Evolutionary conservation across 768 basidiomycete genomes (phyloP).

Genomic region (Butyriboletus loyo): DNA sequence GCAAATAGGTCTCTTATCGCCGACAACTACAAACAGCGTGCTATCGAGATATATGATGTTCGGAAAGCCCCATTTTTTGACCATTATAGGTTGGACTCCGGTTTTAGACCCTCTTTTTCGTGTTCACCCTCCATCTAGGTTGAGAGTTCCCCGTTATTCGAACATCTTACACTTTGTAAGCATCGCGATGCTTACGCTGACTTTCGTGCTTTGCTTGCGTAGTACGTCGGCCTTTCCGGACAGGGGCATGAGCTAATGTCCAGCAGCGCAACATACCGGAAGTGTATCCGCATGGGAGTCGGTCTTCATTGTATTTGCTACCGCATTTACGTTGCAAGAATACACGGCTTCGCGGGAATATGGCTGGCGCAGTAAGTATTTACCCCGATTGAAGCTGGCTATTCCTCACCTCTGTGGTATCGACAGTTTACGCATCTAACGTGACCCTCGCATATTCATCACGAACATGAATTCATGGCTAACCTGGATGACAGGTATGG

Average conservation of each 20-base stretch:
- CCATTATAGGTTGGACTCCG: slow-evolving; percentile 62
- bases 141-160: slow-evolving; percentile 81
- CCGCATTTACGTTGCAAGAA: slow-evolving; percentile 80
- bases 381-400: background rate
- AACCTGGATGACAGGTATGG: slow-evolving; percentile 62
- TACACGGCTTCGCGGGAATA: slow-evolving; percentile 86
- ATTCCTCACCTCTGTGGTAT: slow-evolving; percentile 1
- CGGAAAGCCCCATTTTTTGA: slow-evolving; percentile 71
- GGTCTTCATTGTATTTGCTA: slow-evolving; percentile 71
- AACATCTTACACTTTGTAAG: slow-evolving; percentile 77
- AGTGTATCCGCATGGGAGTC: slow-evolving; percentile 60
- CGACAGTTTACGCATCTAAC: slow-evolving; percentile 77
- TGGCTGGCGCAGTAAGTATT: slow-evolving; percentile 78
- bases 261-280: slow-evolving; percentile 53
- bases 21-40: slow-evolving; percentile 84
- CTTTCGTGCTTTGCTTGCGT: slow-evolving; percentile 72
- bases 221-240: slow-evolving; percentile 44
- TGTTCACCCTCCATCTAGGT: slow-evolving; percentile 35
- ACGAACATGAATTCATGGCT: background rate
- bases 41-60: slow-evolving; percentile 70
- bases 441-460: slow-evolving; percentile 36
- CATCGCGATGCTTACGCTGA: slow-evolving; percentile 62
- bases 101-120: background rate
- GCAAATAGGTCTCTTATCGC: slow-evolving; percentile 74
- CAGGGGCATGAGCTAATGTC: slow-evolving; percentile 1